Evolutionary conservation across 306 rosid species (phyloP).

Genomic region (Vigna nakashimae): DNA sequence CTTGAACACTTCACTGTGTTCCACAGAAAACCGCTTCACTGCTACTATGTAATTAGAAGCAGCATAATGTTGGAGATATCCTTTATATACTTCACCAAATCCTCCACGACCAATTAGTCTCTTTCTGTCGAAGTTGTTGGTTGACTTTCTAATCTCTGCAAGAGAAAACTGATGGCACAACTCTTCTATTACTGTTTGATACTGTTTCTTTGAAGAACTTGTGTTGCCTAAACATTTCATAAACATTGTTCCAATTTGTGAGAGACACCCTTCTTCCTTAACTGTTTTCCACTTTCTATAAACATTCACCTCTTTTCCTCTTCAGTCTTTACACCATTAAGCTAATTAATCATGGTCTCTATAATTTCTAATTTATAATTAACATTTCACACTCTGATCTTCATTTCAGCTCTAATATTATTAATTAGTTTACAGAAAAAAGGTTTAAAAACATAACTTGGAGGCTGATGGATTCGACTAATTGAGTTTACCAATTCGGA

Average conservation of each 20-base stretch:
- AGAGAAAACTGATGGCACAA: slow-evolving; percentile 4
- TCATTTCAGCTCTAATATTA: neutral
- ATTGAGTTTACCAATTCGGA: neutral
- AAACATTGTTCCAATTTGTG: neutral
- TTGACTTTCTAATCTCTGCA: neutral
- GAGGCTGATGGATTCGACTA: neutral
- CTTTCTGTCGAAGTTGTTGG: neutral
- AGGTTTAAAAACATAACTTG: neutral
- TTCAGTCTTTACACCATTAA: neutral
- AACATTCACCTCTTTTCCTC: neutral
- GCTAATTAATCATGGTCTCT: neutral
- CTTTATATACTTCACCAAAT: neutral
- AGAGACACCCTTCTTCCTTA: neutral
- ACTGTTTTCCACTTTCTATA: neutral
- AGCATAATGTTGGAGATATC: neutral
- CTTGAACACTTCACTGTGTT: neutral
- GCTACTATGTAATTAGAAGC: neutral
- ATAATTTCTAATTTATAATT: neutral
- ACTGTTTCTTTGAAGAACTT: neutral
- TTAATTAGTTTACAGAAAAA: neutral
- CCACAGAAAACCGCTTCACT: neutral
- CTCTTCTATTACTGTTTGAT: neutral
- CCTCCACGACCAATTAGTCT: neutral
- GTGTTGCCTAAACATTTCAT: neutral
- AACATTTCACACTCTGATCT: neutral